Evolutionary conservation across 2,329 filamentous ascomycete species (phyloP).

Genomic region (Penicillium sp.): DNA sequence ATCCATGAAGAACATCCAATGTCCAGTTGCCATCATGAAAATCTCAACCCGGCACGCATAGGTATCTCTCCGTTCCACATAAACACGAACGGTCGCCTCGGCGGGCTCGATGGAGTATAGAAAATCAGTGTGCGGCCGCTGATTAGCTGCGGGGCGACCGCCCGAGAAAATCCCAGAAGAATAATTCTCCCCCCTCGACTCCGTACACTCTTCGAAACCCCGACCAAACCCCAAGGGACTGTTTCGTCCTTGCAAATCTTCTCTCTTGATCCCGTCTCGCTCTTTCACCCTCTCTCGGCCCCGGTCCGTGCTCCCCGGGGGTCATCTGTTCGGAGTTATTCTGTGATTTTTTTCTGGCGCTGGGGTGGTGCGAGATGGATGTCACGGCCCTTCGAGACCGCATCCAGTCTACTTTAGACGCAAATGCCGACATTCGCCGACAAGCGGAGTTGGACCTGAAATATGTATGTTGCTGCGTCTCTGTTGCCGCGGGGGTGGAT

Average conservation of each 20-base stretch:
- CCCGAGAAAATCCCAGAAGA: constrained; percentile 26
- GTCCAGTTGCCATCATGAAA: no score
- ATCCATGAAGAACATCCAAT: no score
- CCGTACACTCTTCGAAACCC: constrained; percentile 24
- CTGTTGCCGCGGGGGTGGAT: constrained; percentile 13
- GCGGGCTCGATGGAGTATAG: constrained; percentile 14
- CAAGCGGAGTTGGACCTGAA: constrained; percentile 64
- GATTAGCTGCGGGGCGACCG: constrained; percentile 31
- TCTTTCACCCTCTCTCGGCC: constrained; percentile 15
- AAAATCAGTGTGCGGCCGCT: constrained; percentile 28
- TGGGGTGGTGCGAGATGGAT: constrained; percentile 53
- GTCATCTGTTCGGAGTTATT: constrained; percentile 21
- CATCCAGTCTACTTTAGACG: constrained; percentile 62
- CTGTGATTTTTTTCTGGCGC: constrained; percentile 30
- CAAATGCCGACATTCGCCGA: constrained; percentile 60
- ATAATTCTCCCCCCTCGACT: constrained; percentile 21
- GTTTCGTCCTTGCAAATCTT: constrained; percentile 11
- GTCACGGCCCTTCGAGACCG: constrained; percentile 60
- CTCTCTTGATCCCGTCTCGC: constrained; percentile 1
- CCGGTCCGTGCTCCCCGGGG: constrained; percentile 22
- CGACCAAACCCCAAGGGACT: no score
- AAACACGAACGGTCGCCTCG: no score
- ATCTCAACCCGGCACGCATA: no score
- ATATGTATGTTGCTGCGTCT: constrained; percentile 55
- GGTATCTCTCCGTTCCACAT: no score